Conservation (phyloP, 2,329 filamentous ascomycete genomes). For the Cladosporium sp. region DNA sequence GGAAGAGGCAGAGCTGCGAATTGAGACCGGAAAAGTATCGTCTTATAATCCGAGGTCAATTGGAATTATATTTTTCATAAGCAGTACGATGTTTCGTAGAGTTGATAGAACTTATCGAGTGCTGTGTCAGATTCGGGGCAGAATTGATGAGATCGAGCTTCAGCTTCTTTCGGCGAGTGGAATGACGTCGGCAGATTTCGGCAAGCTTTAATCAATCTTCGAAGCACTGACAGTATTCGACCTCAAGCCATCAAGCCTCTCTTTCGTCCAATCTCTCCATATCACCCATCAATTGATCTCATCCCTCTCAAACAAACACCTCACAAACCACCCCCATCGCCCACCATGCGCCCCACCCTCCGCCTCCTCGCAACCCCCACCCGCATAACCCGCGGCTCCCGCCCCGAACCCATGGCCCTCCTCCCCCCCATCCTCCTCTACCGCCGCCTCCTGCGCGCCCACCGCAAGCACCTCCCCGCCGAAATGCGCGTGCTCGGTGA, state of each 20-base stretch:
- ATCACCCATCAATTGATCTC: no score
- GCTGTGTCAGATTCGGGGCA: not conserved
- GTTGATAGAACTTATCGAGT: not conserved
- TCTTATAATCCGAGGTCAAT: not conserved
- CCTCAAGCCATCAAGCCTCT: not conserved
- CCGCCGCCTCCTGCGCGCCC: constrained; percentile 79
- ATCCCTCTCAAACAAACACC: not conserved
- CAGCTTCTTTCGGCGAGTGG: constrained; percentile 4
- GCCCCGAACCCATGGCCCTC: constrained; percentile 62
- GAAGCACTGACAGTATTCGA: not conserved
- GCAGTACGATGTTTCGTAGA: not conserved
- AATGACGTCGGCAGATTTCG: constrained; percentile 17
- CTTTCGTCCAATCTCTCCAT: not conserved
- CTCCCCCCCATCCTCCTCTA: constrained; percentile 89
- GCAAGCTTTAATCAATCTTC: not conserved
- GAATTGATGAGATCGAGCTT: constrained; percentile 4
- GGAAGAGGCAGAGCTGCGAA: not conserved
- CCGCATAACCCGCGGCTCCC: constrained; percentile 38
- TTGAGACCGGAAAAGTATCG: not conserved
- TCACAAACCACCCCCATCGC: not conserved
- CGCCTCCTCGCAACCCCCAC: constrained; percentile 37
- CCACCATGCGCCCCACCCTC: constrained; percentile 28
- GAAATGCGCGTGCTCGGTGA: constrained; percentile 84
- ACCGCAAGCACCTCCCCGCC: constrained; percentile 72
- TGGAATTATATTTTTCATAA: not conserved